Evolutionary conservation across 352 stramenopile species (phyloP).

Genomic region (Globisporangium uncinulatum): DNA sequence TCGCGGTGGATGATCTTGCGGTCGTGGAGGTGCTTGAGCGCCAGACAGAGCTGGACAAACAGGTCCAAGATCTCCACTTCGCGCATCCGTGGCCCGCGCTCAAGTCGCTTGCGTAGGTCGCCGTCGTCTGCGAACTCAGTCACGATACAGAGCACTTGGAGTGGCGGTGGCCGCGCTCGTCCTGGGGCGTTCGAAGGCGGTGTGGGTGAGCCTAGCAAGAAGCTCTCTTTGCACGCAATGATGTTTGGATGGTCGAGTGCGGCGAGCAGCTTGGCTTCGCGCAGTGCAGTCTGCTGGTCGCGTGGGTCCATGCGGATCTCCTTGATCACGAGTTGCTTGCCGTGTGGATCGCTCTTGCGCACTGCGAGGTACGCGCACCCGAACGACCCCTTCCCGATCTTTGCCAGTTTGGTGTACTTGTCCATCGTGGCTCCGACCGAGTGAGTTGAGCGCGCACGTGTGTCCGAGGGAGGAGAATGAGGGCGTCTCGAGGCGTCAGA

Average conservation of each 20-base stretch:
- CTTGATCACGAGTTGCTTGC: slow-evolving; percentile 65
- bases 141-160: slow-evolving; percentile 71
- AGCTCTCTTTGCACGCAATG: slow-evolving; percentile 75
- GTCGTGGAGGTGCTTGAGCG: slow-evolving; percentile 76
- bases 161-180: not conserved
- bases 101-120: slow-evolving; percentile 56
- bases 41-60: slow-evolving; percentile 69
- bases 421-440: slow-evolving; percentile 38
- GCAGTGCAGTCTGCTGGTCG: slow-evolving; percentile 46
- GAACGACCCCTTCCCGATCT: slow-evolving; percentile 75
- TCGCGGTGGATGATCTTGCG: slow-evolving; percentile 86
- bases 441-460: too few relatives aligned
- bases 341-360: slow-evolving; percentile 25
- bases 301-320: slow-evolving; percentile 68
- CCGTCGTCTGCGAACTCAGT: slow-evolving; percentile 80
- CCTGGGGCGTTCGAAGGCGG: not conserved
- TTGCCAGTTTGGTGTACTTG: slow-evolving; percentile 70
- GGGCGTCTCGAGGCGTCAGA: not conserved
- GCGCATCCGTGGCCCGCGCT: slow-evolving; percentile 17
- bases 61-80: slow-evolving; percentile 47
- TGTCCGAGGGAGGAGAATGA: not conserved
- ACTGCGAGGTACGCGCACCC: slow-evolving; percentile 58
- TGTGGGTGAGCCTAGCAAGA: slow-evolving; percentile 25
- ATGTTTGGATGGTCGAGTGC: slow-evolving; percentile 83
- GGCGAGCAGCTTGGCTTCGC: slow-evolving; percentile 61